Conservation (phyloP, 2,329 filamentous ascomycete genomes). For the Myriangium duriaei region DNA sequence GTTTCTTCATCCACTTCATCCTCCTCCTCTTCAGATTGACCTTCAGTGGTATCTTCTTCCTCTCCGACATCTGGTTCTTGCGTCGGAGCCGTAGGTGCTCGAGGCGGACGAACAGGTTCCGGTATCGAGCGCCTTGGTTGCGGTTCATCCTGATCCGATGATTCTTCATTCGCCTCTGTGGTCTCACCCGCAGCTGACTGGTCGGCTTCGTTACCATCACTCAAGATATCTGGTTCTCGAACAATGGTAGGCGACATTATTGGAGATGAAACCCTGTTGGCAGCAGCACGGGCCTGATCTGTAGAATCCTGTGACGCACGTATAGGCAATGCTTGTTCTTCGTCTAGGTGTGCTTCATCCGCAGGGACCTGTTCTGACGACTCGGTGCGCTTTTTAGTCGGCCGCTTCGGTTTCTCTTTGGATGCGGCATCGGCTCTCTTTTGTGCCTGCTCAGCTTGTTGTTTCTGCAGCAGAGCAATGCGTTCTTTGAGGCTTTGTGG, state of each 20-base stretch:
- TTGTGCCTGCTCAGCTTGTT: slow-evolving; percentile 80
- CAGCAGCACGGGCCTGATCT: slow-evolving; percentile 23
- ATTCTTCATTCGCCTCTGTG: slow-evolving; percentile 49
- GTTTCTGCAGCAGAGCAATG: slow-evolving; percentile 84
- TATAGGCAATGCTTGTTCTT: slow-evolving; percentile 25
- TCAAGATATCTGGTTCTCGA: slow-evolving; percentile 41
- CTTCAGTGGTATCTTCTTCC: slow-evolving; percentile 32
- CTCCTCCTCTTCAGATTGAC: slow-evolving; percentile 55
- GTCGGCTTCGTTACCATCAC: slow-evolving; percentile 53
- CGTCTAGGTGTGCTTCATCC: slow-evolving; percentile 25
- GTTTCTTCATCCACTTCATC: slow-evolving; percentile 82
- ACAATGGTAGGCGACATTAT: slow-evolving; percentile 12
- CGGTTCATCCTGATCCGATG: slow-evolving; percentile 59
- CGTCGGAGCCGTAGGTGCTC: slow-evolving; percentile 29
- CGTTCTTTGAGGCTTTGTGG: slow-evolving; percentile 88
- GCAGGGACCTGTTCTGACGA: slow-evolving; percentile 25
- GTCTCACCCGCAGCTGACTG: slow-evolving; percentile 50
- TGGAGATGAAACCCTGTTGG: slow-evolving; percentile 2
- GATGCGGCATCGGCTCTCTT: slow-evolving; percentile 64
- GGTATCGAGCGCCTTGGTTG: slow-evolving; percentile 21
- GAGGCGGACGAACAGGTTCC: slow-evolving; percentile 27
- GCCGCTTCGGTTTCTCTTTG: slow-evolving; percentile 78
- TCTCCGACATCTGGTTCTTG: slow-evolving; percentile 36
- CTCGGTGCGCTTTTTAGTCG: slow-evolving; percentile 51
- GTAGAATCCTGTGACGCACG: slow-evolving; percentile 5